Evolutionary conservation across 306 rosid genomes (phyloP).

Genomic region (Cotoneaster glaucophyllus): DNA sequence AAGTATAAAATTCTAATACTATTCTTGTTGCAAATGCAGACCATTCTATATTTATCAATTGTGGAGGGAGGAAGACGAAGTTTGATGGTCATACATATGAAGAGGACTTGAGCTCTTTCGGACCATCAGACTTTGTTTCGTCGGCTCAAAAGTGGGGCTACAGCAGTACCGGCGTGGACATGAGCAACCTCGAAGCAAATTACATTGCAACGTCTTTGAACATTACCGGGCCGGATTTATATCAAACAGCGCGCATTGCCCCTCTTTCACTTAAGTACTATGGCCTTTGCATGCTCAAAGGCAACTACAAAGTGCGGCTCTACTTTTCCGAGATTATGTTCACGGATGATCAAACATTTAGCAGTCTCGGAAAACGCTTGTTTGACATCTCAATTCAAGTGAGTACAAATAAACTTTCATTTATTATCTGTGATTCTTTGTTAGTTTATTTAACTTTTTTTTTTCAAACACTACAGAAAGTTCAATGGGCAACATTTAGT

Average conservation of each 20-base stretch:
- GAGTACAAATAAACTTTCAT: constrained; percentile 19
- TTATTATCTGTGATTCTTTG: too few relatives aligned
- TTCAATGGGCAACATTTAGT: not conserved
- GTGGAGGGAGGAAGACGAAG: constrained; percentile 42
- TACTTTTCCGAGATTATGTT: constrained; percentile 71
- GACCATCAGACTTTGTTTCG: constrained; percentile 33
- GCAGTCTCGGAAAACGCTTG: constrained; percentile 47
- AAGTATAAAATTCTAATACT: not conserved
- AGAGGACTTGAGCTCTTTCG: constrained; percentile 23
- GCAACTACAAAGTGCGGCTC: constrained; percentile 60
- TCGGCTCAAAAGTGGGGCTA: constrained; percentile 46
- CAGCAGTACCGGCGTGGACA: constrained; percentile 60
- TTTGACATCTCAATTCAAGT: constrained; percentile 60
- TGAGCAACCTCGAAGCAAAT: not conserved
- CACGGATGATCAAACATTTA: constrained; percentile 24
- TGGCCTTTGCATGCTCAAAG: constrained; percentile 58
- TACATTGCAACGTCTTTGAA: constrained; percentile 26
- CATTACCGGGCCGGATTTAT: constrained; percentile 21
- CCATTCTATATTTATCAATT: constrained; percentile 56
- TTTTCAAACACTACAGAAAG: too few relatives aligned
- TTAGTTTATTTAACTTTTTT: too few relatives aligned
- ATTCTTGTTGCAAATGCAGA: constrained; percentile 28
- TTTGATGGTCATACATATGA: constrained; percentile 36
- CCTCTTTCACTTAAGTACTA: constrained; percentile 64
- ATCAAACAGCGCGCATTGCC: constrained; percentile 54